Conservation (phyloP, 2,329 filamentous ascomycete genomes). For the Thielaviopsis cerberus region DNA sequence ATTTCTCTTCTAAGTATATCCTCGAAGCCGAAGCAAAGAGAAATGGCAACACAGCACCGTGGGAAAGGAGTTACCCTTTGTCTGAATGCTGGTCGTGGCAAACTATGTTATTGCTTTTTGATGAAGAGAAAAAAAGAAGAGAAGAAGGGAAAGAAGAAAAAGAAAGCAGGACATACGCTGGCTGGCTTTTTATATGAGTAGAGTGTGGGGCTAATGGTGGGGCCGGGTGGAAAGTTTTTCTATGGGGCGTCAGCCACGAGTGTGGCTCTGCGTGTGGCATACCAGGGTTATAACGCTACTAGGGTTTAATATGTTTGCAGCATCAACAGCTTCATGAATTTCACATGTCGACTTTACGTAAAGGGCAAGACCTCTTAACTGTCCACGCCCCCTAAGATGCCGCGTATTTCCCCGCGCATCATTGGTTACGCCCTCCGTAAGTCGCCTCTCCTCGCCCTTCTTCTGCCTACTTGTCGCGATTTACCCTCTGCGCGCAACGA, state of each 20-base stretch:
- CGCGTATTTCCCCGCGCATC: conserved; percentile 41
- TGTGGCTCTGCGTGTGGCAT: not conserved
- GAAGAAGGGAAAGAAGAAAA: conserved; percentile 6
- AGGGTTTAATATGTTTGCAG: not conserved
- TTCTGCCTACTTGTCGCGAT: conserved; percentile 46
- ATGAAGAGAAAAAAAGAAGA: conserved; percentile 11
- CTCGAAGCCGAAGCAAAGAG: conserved; percentile 8
- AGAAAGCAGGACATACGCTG: not conserved
- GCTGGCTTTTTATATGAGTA: conserved; percentile 11
- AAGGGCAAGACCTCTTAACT: not conserved
- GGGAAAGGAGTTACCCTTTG: conserved; percentile 4
- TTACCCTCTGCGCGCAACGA: conserved; percentile 47
- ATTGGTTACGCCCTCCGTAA: conserved; percentile 34
- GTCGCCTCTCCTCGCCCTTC: conserved; percentile 36
- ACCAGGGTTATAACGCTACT: not conserved
- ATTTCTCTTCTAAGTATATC: conserved; percentile 12
- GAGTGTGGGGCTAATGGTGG: not conserved
- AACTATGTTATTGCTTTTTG: conserved; percentile 13
- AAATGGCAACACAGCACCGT: conserved; percentile 13
- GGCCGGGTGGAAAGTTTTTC: not conserved
- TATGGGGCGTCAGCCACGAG: not conserved
- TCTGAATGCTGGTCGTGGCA: conserved; percentile 12
- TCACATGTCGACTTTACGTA: not conserved
- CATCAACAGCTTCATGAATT: not conserved
- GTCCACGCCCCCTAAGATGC: conserved; percentile 29